These are phyloP conservation scores for Penicillium pulvis DNA, from an alignment of 495 filamentous ascomycete species.

Conservation along the genomic window DNA sequence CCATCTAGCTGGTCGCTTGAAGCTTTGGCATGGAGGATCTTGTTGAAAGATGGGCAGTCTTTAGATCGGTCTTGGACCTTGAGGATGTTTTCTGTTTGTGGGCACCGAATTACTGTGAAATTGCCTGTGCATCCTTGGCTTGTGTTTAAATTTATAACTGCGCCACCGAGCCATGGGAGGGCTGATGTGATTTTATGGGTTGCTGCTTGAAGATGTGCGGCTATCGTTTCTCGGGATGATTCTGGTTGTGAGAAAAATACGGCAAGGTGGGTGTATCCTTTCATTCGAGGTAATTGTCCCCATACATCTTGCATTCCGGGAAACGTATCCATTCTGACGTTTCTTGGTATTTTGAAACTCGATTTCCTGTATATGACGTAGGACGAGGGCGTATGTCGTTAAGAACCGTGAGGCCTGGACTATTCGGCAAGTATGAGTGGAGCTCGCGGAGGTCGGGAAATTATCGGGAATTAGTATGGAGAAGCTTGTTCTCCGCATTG, in stretches of 20 bases:
- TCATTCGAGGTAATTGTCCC: constrained; percentile 42
- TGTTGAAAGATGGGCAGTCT: constrained; percentile 23
- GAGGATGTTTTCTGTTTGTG: constrained; percentile 16
- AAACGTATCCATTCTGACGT: too few relatives aligned
- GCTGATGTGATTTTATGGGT: constrained; percentile 22
- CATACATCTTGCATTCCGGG: constrained; percentile 24
- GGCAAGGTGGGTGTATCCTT: constrained; percentile 41
- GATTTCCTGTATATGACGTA: too few relatives aligned
- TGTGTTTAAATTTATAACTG: constrained; percentile 30
- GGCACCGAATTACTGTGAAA: constrained; percentile 24
- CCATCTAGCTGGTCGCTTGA: constrained; percentile 35
- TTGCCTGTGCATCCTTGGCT: constrained; percentile 27
- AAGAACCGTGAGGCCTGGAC: too few relatives aligned
- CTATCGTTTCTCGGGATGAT: constrained; percentile 25
- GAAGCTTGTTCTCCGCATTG: neutral
- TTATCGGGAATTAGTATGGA: constrained; percentile 5
- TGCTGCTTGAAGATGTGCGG: constrained; percentile 28
- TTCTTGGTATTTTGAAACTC: too few relatives aligned
- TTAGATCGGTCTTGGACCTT: constrained; percentile 28
- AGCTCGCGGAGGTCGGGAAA: neutral
- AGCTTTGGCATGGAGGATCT: constrained; percentile 22
- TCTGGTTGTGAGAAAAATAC: constrained; percentile 29
- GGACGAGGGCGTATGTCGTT: too few relatives aligned
- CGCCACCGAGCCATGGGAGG: constrained; percentile 37
- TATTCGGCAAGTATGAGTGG: too few relatives aligned